Base-by-base conservation (phyloP, 495 filamentous ascomycete genomes). In the Xylaria flabelliformis region DNA sequence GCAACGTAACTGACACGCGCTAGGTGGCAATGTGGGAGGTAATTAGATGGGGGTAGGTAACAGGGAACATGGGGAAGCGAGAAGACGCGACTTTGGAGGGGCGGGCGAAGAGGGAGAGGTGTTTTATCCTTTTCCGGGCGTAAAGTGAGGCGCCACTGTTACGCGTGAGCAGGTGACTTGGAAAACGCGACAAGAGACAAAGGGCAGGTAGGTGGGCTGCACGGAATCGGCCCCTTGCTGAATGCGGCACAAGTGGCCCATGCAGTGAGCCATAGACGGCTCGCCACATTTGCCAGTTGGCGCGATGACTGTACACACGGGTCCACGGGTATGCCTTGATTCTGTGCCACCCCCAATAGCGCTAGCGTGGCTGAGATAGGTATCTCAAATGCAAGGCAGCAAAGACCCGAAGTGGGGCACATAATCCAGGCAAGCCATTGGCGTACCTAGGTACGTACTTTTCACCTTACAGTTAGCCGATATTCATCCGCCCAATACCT, bases 51-150 rank as follows among this genome's bases (percentile, higher is more conserved):
- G 69, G 71, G n/a, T 61, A 63, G 55, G 48, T 17, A 73, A 68
- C 74, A 13, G 13, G 73, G 69, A 63, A 64, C 32, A 61, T 69
- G 62, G 36, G 44, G 48, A 58, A 64, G 67, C 13, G 34, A 64
- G 63, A 48, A 71, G 74, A 78, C 77, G 77, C 77, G 77, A 71
- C 73, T 58, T 39, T 39, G 69, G 72, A 72, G 67, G 73, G 77
- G 73, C 24, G 34, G 21, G 9, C 32, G 32, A 13, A 36, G 58
- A 39, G 34, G 32, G 58, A 21, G 32, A 41, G 44, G 44, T 13
- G 24, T 59, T 66, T 66, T 32, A 66, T 58, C 61, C 41, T 56
- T 39, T 63, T 19, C 3, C 21, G 8, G 24, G 21, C 21, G 13
- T 15, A 41, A 17, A 34, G n/a, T 39, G 50, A 29, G 48, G 50